Percentiles rank a stretch among this genome's conserved stretches.
phyloP scores from a whole-genome alignment of 192 early-diverging fungal species.

The Lobosporangium transversale region DNA sequence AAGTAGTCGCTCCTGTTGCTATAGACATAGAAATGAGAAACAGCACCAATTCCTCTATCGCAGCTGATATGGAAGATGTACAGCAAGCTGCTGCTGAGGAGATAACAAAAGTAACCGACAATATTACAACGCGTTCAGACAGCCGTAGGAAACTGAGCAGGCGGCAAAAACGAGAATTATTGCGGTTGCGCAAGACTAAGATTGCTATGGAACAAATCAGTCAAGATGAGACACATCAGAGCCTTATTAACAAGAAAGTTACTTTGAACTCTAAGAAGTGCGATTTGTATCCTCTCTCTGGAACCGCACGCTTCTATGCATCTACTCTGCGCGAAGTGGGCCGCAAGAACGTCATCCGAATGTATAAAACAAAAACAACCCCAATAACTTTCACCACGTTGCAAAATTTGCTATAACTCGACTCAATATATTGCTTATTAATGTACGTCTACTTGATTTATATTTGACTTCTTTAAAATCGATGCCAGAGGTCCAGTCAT shows the following conservation, averaged over 20 bases:
- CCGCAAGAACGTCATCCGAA: slow-evolving; percentile 60
- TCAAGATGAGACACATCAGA: slow-evolving; percentile 6
- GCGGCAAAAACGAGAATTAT: slow-evolving; percentile 1
- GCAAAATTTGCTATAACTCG: too few relatives aligned
- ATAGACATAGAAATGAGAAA: too few relatives aligned
- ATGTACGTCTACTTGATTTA: too few relatives aligned
- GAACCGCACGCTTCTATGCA: slow-evolving; percentile 58
- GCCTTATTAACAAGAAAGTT: slow-evolving; percentile 1
- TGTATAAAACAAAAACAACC: slow-evolving; percentile 43
- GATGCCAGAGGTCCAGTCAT: slow-evolving; percentile 60
- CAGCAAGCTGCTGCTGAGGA: background rate
- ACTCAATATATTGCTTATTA: too few relatives aligned
- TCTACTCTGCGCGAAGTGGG: slow-evolving; percentile 60
- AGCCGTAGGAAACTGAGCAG: slow-evolving; percentile 20
- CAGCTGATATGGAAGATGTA: background rate
- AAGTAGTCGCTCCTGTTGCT: too few relatives aligned
- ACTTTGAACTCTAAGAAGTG: too few relatives aligned
- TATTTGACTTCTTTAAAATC: too few relatives aligned
- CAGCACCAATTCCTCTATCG: too few relatives aligned
- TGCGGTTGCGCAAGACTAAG: slow-evolving; percentile 19
- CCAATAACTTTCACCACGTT: background rate
- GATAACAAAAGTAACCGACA: background rate
- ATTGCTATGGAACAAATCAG: slow-evolving; percentile 48
- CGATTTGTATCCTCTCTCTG: slow-evolving; percentile 14
- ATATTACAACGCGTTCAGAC: too few relatives aligned